These are phyloP conservation scores for Nigrospora oryzae DNA, from an alignment of 2,329 filamentous ascomycete genomes.

Conservation along the genomic window DNA sequence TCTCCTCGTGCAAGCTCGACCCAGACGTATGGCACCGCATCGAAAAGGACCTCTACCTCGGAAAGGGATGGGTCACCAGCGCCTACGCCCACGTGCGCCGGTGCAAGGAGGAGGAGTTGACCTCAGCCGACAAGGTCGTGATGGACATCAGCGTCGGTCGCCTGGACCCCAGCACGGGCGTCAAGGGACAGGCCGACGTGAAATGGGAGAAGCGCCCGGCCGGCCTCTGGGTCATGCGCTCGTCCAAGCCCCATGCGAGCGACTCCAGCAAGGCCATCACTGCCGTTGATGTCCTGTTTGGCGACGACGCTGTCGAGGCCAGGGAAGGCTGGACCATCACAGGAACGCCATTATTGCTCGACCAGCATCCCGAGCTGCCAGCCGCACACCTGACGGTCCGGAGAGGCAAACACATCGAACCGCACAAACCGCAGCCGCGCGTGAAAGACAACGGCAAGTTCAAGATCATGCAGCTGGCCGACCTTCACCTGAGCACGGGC, in stretches of 20 bases:
- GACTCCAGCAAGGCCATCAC: conserved; percentile 71
- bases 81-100: conserved; percentile 77
- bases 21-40: conserved; percentile 67
- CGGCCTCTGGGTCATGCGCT: conserved; percentile 77
- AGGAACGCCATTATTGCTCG: conserved; percentile 64
- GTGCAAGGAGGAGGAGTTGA: conserved; percentile 79
- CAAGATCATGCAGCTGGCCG: conserved; percentile 95
- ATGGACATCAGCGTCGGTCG: conserved; percentile 70
- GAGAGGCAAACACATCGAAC: conserved; percentile 56
- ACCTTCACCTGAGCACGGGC: conserved; percentile 88
- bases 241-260: conserved; percentile 61
- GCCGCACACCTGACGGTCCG: conserved; percentile 72
- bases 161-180: conserved; percentile 56
- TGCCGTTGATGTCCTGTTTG: conserved; percentile 78
- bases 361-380: conserved; percentile 50
- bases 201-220: conserved; percentile 71
- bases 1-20: conserved; percentile 71
- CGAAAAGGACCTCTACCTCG: conserved; percentile 83
- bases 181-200: conserved; percentile 45
- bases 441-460: conserved; percentile 87
- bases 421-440: conserved; percentile 62
- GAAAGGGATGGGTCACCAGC: conserved; percentile 62
- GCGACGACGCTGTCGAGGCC: conserved; percentile 84
- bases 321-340: conserved; percentile 76
- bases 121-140: conserved; percentile 66